phyloP scores from a whole-genome alignment of 345 rosid genomes.

The Leavenworthia alabamica region DNA sequence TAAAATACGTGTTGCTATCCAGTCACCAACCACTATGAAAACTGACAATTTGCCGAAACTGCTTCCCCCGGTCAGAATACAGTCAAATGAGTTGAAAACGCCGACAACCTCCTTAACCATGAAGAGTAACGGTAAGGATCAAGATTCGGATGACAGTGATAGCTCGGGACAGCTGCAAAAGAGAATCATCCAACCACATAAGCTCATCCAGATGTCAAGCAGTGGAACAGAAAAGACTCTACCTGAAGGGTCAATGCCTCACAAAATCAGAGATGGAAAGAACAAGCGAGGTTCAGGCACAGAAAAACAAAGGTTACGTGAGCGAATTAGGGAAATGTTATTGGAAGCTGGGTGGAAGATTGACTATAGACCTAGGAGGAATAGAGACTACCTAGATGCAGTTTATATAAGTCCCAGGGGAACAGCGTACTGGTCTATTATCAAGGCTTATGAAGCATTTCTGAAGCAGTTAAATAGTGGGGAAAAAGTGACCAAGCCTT shows the following conservation, averaged over 20 bases:
- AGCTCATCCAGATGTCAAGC: constrained; percentile 28
- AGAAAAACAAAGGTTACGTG: constrained; percentile 87
- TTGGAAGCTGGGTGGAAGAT: constrained; percentile 88
- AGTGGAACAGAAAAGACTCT: constrained; percentile 39
- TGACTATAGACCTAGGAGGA: constrained; percentile 83
- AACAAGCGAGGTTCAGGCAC: constrained; percentile 83
- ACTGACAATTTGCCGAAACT: constrained; percentile 35
- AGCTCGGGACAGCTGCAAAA: constrained; percentile 34
- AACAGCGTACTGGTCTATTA: constrained; percentile 91
- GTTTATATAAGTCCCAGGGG: constrained; percentile 85
- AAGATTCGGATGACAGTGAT: constrained; percentile 50
- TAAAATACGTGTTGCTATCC: constrained; percentile 36
- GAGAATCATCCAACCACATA: constrained; percentile 35
- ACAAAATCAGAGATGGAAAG: constrained; percentile 45
- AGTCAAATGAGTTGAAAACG: constrained; percentile 34
- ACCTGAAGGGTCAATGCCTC: constrained; percentile 32
- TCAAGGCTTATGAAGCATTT: constrained; percentile 91
- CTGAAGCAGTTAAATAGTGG: constrained; percentile 52
- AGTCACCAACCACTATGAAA: constrained; percentile 35
- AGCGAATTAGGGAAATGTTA: constrained; percentile 75
- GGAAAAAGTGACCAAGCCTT: constrained; percentile 35
- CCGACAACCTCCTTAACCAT: constrained; percentile 32
- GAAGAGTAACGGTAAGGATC: constrained; percentile 39
- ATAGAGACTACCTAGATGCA: constrained; percentile 80
- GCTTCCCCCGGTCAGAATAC: constrained; percentile 30